A percentile compares a stretch with the other conserved stretches of the same genome.
Evolutionary conservation across 768 basidiomycete genomes (phyloP).

Genomic region (Trametes sanguinea): DNA sequence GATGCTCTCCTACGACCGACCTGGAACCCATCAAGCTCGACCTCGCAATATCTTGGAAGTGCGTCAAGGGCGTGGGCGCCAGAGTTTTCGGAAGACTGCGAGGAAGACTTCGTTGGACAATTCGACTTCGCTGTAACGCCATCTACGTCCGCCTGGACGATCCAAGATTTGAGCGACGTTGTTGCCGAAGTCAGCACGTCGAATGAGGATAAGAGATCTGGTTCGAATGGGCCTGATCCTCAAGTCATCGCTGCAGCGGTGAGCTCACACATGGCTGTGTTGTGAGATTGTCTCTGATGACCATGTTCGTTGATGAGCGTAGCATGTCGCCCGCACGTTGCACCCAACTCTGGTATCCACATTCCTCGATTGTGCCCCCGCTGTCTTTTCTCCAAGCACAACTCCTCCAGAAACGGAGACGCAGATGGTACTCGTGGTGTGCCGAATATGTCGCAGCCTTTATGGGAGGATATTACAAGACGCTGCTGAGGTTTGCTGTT

Average conservation of each 20-base stretch:
- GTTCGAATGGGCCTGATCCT: constrained; percentile 8
- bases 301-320: not conserved
- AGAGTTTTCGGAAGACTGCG: constrained; percentile 37
- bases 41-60: not conserved
- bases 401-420: constrained; percentile 60
- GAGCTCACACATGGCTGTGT: not conserved
- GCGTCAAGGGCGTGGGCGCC: constrained; percentile 35
- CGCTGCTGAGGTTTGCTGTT: constrained; percentile 39
- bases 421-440: constrained; percentile 57
- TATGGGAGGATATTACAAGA: constrained; percentile 59
- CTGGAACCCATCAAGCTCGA: not conserved
- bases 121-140: constrained; percentile 19
- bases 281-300: not conserved
- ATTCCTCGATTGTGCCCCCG: constrained; percentile 85
- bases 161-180: constrained; percentile 29
- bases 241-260: constrained; percentile 24
- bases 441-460: constrained; percentile 57
- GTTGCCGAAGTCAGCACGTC: not conserved
- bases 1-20: constrained; percentile 44
- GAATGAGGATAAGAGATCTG: not conserved
- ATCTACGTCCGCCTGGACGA: constrained; percentile 19
- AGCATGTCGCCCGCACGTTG: constrained; percentile 75
- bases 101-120: constrained; percentile 37
- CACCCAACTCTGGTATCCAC: constrained; percentile 79
- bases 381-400: constrained; percentile 72